phyloP scores from a whole-genome alignment of 2,329 filamentous ascomycete species.

The Paraphoma chrysanthemicola region DNA sequence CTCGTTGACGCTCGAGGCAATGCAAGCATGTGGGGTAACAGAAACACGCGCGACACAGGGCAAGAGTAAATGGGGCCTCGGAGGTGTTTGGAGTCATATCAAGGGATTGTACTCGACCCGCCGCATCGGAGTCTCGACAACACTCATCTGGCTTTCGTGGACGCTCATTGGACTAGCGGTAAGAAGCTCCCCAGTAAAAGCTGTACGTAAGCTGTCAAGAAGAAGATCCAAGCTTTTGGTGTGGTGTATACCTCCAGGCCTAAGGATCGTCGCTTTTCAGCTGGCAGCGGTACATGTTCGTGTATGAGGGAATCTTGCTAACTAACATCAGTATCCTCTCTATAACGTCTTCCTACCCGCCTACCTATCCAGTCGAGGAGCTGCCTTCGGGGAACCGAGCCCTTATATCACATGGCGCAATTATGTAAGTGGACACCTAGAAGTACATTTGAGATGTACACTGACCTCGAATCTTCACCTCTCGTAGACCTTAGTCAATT shows the following conservation, averaged over 20 bases:
- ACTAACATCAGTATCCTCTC: constrained; percentile 62
- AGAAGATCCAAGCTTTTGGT: too few relatives aligned
- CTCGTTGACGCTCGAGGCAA: constrained; percentile 57
- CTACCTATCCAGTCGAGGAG: constrained; percentile 69
- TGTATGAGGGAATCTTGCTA: too few relatives aligned
- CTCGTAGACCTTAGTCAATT: constrained; percentile 64
- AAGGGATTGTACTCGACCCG: constrained; percentile 69
- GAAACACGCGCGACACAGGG: constrained; percentile 27
- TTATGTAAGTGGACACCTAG: constrained; percentile 51
- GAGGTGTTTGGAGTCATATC: constrained; percentile 61
- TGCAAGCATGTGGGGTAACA: constrained; percentile 55
- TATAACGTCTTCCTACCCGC: constrained; percentile 76
- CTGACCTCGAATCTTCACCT: too few relatives aligned
- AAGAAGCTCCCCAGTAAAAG: too few relatives aligned
- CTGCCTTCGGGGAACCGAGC: constrained; percentile 60
- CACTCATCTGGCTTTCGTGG: constrained; percentile 74
- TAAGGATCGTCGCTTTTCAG: too few relatives aligned
- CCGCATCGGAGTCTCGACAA: constrained; percentile 66
- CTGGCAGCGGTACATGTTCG: too few relatives aligned
- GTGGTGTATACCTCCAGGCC: too few relatives aligned
- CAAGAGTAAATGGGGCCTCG: constrained; percentile 46
- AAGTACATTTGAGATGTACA: too few relatives aligned
- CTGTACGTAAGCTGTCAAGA: too few relatives aligned
- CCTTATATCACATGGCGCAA: constrained; percentile 72
- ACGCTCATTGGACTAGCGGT: constrained; percentile 69